phyloP scores from a whole-genome alignment of 768 basidiomycete species.

The Suillus fuscotomentosus region DNA sequence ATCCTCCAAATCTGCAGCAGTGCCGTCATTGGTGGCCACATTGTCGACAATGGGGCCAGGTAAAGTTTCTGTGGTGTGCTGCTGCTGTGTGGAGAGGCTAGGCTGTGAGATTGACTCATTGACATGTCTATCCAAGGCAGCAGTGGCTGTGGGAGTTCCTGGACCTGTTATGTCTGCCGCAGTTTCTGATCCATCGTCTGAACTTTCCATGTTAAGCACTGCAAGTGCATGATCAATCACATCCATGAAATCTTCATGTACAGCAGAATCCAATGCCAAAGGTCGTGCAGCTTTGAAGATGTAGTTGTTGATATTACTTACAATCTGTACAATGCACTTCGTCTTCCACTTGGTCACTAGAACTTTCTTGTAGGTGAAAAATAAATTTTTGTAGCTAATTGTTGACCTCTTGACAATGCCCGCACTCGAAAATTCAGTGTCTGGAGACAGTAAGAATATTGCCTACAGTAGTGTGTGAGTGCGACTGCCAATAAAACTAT shows the following conservation, averaged over 20 bases:
- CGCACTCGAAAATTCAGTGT: no score
- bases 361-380: not conserved
- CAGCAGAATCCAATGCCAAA: not conserved
- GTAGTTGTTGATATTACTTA: not conserved
- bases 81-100: not conserved
- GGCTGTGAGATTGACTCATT: not conserved
- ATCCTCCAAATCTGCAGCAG: not conserved
- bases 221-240: not conserved
- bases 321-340: not conserved
- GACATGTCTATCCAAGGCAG: not conserved
- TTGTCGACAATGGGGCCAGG: not conserved
- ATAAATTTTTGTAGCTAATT: not conserved
- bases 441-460: no score
- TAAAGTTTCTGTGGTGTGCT: not conserved
- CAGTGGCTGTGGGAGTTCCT: not conserved
- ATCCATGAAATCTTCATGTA: not conserved
- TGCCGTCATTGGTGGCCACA: not conserved
- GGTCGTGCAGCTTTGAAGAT: not conserved
- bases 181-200: not conserved
- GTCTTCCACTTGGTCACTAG: constrained; percentile 1
- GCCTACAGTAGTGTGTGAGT: no score
- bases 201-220: not conserved
- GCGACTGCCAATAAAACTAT: no score
- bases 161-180: not conserved
- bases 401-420: no score